Evolutionary conservation across 2,329 filamentous ascomycete species (phyloP), one percentile per base, ranked within the genome.

Genomic region (Polychaeton citri): DNA sequence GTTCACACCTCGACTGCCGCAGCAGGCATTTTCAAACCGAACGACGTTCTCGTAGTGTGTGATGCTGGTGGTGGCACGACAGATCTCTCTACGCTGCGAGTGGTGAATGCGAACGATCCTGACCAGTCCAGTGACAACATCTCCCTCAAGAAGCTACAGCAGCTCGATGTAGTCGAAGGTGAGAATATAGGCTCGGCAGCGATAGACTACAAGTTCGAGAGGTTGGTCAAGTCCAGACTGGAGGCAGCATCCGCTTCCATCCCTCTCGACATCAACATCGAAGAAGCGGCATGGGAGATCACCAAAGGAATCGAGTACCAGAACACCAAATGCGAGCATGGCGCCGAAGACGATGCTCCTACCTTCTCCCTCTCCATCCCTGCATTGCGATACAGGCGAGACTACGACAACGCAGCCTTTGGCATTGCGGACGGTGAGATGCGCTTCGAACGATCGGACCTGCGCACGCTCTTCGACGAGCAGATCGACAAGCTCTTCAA

Each of bases 291-390:
- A 1, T 39, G 33, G 17, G 33, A 35, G 19, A 40, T 37, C 32
- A 39, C 38, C 21, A 43, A 37, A 36, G 30, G 35, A 5, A 30
- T 19, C n/a, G 34, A 38, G 5, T 43, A 40, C 26, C 40, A 43
- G 17, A 35, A 35, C 20, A 21, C 31, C 19, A 43, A 43, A 17
- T 40, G 38, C 16, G 38, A 65, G 68, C 38, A 52, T 54, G 12
- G 54, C 59, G 0, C 68, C 67, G 39, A 42, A 60, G 6, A 51
- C 50, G 59, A 61, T 45, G 56, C 61, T 10, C 45, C 54, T 1
- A 45, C 56, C 1, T 67, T 62, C 36, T 64, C 56, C 37, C 52
- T 69, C 1, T 53, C 54, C 12, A 54, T 68, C 49, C 65, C 65
- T 5, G 62, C 63, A 1, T 59, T 66, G 16, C 51, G 59, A 3